phyloP scores from a whole-genome alignment of 257 asterid genomes.

The Solanum bulbocastanum region DNA sequence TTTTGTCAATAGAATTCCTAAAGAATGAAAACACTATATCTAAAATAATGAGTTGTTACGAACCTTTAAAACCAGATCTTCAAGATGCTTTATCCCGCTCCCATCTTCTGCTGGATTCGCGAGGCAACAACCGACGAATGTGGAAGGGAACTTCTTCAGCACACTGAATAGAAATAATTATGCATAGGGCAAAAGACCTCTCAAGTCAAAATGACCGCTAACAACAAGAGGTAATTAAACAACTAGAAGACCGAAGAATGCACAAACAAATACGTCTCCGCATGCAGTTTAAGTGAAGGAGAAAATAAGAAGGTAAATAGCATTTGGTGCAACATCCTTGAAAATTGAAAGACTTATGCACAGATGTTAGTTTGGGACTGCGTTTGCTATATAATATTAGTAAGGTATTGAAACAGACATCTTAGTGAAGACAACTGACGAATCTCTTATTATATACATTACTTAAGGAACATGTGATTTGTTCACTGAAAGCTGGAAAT shows the following conservation, averaged over 20 bases:
- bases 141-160: constrained; percentile 62
- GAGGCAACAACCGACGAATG: constrained; percentile 82
- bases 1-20: not conserved
- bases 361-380: not conserved
- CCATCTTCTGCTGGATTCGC: constrained; percentile 88
- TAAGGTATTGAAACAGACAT: not conserved
- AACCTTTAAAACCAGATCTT: constrained; percentile 59
- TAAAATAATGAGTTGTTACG: not conserved
- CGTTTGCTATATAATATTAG: not conserved
- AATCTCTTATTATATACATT: not conserved
- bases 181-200: not conserved
- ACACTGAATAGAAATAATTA: constrained; percentile 34
- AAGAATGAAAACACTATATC: not conserved
- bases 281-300: not conserved
- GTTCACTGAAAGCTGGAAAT: not conserved
- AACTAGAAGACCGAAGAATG: not conserved
- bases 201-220: not conserved
- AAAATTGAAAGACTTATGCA: not conserved
- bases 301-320: not conserved
- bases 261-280: not conserved
- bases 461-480: not conserved
- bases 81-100: constrained; percentile 57
- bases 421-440: not conserved
- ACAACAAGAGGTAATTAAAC: not conserved
- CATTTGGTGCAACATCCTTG: not conserved